These are phyloP conservation scores for Leishmania tropica DNA, from an alignment of 208 protist genomes.

Conservation along the genomic window DNA sequence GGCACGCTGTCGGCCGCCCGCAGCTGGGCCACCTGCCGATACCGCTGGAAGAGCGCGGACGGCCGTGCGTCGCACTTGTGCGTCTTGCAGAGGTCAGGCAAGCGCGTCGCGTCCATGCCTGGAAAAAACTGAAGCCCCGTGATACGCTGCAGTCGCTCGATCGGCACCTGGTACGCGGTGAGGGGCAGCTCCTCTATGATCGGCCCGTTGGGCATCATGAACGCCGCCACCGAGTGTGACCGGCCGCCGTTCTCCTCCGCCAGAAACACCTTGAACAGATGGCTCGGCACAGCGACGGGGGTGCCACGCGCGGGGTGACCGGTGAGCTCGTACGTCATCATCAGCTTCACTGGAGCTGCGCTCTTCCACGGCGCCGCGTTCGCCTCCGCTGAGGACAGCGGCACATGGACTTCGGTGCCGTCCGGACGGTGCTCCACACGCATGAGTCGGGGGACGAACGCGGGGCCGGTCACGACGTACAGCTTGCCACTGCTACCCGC, in stretches of 20 bases:
- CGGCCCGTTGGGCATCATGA: slow-evolving; percentile 80
- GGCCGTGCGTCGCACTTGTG: slow-evolving; percentile 53
- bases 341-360: slow-evolving; percentile 21
- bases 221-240: slow-evolving; percentile 50
- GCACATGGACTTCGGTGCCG: slow-evolving; percentile 28
- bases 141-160: slow-evolving; percentile 46
- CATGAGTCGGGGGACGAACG: slow-evolving; percentile 57
- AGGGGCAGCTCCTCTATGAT: slow-evolving; percentile 71
- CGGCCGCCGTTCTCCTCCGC: slow-evolving; percentile 43
- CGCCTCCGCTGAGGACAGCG: slow-evolving; percentile 6
- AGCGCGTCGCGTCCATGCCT: slow-evolving; percentile 20
- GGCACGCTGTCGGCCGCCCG: slow-evolving; percentile 55
- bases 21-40: slow-evolving; percentile 64
- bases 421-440: slow-evolving; percentile 40
- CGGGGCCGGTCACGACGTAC: slow-evolving; percentile 62
- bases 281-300: slow-evolving; percentile 78
- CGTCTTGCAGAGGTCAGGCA: slow-evolving; percentile 60
- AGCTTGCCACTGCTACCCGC: slow-evolving; percentile 21
- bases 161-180: slow-evolving; percentile 69
- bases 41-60: slow-evolving; percentile 49
- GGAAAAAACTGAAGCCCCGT: slow-evolving; percentile 86
- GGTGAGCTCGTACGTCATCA: slow-evolving; percentile 70
- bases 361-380: slow-evolving; percentile 4
- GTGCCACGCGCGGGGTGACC: slow-evolving; percentile 39
- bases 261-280: slow-evolving; percentile 85